Base-by-base conservation (phyloP, 2,329 filamentous ascomycete species). In the Alternaria hordeiaustralica region DNA sequence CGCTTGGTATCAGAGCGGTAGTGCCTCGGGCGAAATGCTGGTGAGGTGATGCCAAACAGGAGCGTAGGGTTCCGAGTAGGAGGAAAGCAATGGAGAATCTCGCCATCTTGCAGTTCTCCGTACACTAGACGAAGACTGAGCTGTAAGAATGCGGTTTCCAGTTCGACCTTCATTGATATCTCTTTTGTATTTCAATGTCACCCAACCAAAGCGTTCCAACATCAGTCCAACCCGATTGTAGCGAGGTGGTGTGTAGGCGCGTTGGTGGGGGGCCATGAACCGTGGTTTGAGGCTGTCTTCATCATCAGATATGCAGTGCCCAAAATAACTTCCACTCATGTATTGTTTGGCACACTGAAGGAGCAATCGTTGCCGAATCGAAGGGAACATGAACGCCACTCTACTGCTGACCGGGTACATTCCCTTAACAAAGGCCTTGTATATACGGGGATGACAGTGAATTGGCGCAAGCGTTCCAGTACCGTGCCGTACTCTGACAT, bases 1-100 rank as follows among this genome's bases (percentile, higher is more conserved):
- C 54, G 44, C 72, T 75, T 25, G 74, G 72, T 25, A 75, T 75
- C 28, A 71, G 63, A n/a, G 68, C 50, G 41, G 63, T 55, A 12
- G 64, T 69, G 18, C 51, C 44, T 50, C 63, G 58, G 5, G 57
- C 57, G n/a, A 49, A 30, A 21, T 63, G 53, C 20, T 58, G 51
- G 51, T 60, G 46, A 10, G 44, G 21, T 12, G n/a, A 36, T 13
- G 65, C 61, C 12, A 56, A n/a, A 60, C 58, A 60, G 43, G 9
- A 63, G 21, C 50, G 51, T 21, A 70, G 26, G 44, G 61, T 2
- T 47, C 56, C 60, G 23, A 66, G 28, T 8, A 69, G 36, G 18
- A 66, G 23, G 4, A 55, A 15, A 12, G 55, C n/a, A 25, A 5
- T 43, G 8, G 64, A 45, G 20, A 60, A 6, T 41, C 36, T 41